Evolutionary conservation across 176 grass and related monocot genomes (phyloP).

Genomic region (Oryza nivara): DNA sequence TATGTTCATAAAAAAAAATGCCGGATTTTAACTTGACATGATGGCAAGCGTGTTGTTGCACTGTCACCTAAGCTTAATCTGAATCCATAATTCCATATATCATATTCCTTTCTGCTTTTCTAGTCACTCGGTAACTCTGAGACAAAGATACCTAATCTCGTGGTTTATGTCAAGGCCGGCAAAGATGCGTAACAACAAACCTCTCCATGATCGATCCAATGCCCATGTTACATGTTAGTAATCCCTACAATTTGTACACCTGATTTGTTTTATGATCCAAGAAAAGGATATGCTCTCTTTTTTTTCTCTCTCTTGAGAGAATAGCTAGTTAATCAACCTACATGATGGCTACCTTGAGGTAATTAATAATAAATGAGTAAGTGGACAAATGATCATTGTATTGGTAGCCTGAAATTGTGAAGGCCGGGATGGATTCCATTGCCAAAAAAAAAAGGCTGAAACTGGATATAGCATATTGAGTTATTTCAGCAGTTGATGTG

Average conservation of each 20-base stretch:
- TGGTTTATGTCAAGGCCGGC: slow-evolving; percentile 37
- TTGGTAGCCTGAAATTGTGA: no score
- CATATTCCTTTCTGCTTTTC: slow-evolving; percentile 22
- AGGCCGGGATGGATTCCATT: no score
- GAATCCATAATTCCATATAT: slow-evolving; percentile 24
- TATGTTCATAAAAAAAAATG: not conserved
- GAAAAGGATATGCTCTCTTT: not conserved
- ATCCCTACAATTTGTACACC: not conserved
- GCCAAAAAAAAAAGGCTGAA: no score
- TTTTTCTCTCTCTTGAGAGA: not conserved
- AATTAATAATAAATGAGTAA: slow-evolving; percentile 24
- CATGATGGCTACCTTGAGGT: not conserved
- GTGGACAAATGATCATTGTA: not conserved
- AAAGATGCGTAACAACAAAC: slow-evolving; percentile 26
- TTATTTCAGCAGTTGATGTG: not conserved
- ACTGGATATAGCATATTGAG: not conserved
- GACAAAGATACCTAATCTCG: slow-evolving; percentile 46
- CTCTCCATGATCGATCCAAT: slow-evolving; percentile 29
- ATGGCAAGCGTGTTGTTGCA: slow-evolving; percentile 37
- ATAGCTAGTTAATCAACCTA: not conserved
- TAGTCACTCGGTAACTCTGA: slow-evolving; percentile 46
- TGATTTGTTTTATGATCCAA: slow-evolving; percentile 3
- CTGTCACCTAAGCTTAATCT: slow-evolving; percentile 28
- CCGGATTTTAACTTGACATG: slow-evolving; percentile 24
- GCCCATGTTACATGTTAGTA: not conserved